Percentiles rank a stretch among this genome's conserved stretches.
Evolutionary conservation across 2,329 filamentous ascomycete species (phyloP).

Genomic region (Phialemoniopsis sp.): DNA sequence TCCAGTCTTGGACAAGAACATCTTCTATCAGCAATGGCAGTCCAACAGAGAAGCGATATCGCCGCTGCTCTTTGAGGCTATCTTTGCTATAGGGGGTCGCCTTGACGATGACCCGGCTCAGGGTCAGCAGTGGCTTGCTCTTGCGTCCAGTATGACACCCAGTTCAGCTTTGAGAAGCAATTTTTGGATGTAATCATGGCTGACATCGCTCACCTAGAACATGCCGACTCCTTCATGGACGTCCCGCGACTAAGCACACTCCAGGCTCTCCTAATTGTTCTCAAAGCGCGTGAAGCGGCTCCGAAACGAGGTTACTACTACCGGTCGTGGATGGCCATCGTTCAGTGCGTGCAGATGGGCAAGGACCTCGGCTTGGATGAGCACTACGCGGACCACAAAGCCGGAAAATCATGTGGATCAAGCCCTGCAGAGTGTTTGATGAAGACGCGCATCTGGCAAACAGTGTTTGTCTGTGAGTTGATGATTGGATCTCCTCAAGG

Average conservation of each 20-base stretch:
- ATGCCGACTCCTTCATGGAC: constrained; percentile 92
- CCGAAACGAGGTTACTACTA: constrained; percentile 95
- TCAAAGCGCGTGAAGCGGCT: constrained; percentile 89
- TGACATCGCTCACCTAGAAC: constrained; percentile 52
- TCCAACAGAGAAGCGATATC: constrained; percentile 80
- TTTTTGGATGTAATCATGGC: neutral
- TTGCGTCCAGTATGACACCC: constrained; percentile 67
- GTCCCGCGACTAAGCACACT: constrained; percentile 86
- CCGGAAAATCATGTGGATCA: constrained; percentile 66
- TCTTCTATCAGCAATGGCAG: constrained; percentile 89
- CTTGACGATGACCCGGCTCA: constrained; percentile 79
- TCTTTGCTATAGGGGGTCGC: constrained; percentile 85
- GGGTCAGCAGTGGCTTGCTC: constrained; percentile 87
- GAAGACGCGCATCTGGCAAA: constrained; percentile 87
- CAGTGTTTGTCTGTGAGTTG: constrained; percentile 77
- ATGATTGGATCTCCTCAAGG: constrained; percentile 95
- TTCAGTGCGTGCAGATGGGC: constrained; percentile 88
- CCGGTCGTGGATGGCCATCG: constrained; percentile 93
- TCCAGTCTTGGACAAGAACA: constrained; percentile 76
- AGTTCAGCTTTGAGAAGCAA: neutral
- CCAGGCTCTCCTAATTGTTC: constrained; percentile 79
- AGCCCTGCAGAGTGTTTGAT: constrained; percentile 72
- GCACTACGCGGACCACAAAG: constrained; percentile 74
- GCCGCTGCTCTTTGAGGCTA: constrained; percentile 80
- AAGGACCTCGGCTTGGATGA: constrained; percentile 89